Conservation (phyloP, 192 early-diverging fungal genomes). For the Entomortierella lignicola region DNA sequence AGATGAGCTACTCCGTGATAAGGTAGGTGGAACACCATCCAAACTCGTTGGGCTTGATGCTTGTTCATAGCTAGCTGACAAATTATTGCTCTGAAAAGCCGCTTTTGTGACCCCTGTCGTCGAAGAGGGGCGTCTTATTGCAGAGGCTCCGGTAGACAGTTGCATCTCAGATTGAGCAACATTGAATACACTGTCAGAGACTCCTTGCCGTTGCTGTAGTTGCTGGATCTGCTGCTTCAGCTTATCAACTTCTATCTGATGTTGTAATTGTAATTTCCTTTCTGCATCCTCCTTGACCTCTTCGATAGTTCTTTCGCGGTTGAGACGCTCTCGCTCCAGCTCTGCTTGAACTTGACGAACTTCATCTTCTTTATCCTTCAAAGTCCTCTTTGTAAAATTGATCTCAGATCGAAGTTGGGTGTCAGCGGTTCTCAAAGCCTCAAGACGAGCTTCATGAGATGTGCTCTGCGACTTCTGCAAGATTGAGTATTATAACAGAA, state of each 20-base stretch:
- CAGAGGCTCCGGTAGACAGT: neutral
- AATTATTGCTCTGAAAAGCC: neutral
- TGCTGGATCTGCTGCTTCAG: slow-evolving; percentile 37
- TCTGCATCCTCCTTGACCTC: slow-evolving; percentile 45
- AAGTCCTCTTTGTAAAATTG: slow-evolving; percentile 12
- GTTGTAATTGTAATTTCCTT: slow-evolving; percentile 24
- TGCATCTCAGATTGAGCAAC: neutral
- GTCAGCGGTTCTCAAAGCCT: slow-evolving; percentile 32
- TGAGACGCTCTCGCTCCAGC: slow-evolving; percentile 25
- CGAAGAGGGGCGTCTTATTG: slow-evolving; percentile 9
- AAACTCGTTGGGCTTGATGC: slow-evolving; percentile 8
- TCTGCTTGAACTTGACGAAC: slow-evolving; percentile 40
- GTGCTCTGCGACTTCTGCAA: slow-evolving; percentile 43
- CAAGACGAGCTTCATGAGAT: slow-evolving; percentile 31
- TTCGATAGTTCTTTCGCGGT: slow-evolving; percentile 29
- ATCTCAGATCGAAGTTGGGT: slow-evolving; percentile 43
- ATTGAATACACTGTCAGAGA: neutral
- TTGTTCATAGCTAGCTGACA: slow-evolving; percentile 16
- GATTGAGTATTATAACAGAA: neutral
- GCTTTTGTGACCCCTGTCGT: neutral
- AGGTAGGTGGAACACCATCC: slow-evolving; percentile 27
- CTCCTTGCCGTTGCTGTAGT: slow-evolving; percentile 20
- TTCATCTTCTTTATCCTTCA: slow-evolving; percentile 38
- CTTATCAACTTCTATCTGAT: slow-evolving; percentile 34
- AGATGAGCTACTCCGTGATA: slow-evolving; percentile 31